These are phyloP conservation scores for Ceratobasidium sp. DNA, from an alignment of 1,284 basidiomycete species.

Conservation along the genomic window DNA sequence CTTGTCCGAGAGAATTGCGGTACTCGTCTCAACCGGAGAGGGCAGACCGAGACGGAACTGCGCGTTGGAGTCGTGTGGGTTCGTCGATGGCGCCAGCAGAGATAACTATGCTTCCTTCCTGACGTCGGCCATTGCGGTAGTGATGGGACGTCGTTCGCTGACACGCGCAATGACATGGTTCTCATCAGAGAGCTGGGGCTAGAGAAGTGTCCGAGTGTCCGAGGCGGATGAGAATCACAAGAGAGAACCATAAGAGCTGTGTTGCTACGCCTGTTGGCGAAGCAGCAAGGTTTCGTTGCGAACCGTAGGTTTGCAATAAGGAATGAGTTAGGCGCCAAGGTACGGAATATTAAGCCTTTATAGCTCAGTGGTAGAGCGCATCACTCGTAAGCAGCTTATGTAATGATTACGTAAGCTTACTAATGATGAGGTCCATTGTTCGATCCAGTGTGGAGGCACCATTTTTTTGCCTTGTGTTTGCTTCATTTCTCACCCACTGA, in stretches of 20 bases:
- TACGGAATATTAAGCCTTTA: slow-evolving; percentile 42
- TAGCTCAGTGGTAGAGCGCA: slow-evolving; percentile 46
- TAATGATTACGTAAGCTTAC: too few relatives aligned
- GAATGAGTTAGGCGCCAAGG: too few relatives aligned
- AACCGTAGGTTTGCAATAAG: too few relatives aligned
- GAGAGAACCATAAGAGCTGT: too few relatives aligned
- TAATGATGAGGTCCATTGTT: slow-evolving; percentile 44
- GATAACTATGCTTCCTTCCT: neutral
- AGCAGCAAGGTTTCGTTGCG: too few relatives aligned
- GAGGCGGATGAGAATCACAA: neutral
- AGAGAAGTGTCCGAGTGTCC: neutral
- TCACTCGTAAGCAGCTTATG: slow-evolving; percentile 25
- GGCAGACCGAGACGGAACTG: neutral
- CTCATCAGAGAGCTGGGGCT: neutral
- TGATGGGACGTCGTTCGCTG: neutral
- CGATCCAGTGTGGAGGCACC: slow-evolving; percentile 42
- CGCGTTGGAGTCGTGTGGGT: neutral
- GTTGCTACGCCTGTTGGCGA: neutral
- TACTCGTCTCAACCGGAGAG: neutral
- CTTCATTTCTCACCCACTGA: too few relatives aligned
- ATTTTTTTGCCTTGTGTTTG: neutral
- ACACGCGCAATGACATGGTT: too few relatives aligned
- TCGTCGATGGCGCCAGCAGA: neutral
- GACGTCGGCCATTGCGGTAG: neutral
- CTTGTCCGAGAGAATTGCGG: neutral